Percentiles rank a stretch among this genome's conserved stretches.
These are phyloP conservation scores for Musa troglodytarum DNA, from an alignment of 176 grass and related monocot species.

Conservation along the genomic window DNA sequence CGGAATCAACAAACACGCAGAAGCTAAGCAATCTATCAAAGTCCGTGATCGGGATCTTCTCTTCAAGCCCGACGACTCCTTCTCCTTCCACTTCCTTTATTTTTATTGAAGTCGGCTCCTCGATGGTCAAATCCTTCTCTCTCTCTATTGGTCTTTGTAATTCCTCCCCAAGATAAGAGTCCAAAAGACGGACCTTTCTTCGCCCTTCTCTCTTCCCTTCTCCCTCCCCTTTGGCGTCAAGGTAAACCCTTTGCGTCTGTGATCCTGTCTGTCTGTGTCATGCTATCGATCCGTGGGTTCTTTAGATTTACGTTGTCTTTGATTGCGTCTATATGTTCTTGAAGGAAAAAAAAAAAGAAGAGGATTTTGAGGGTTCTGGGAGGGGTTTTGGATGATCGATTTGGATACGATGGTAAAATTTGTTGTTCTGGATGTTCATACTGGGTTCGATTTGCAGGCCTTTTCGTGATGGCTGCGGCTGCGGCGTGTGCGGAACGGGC, in stretches of 20 bases:
- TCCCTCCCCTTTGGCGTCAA: background rate
- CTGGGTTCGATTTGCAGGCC: background rate
- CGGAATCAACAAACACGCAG: no score
- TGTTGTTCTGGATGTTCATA: background rate
- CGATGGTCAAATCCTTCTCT: background rate
- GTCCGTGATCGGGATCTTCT: no score
- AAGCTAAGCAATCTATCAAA: no score
- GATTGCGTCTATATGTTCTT: no score
- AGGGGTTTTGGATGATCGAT: background rate
- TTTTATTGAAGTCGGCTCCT: background rate
- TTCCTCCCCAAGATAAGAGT: background rate
- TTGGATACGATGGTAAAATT: conserved; percentile 25
- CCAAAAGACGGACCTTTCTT: background rate
- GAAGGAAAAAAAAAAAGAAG: background rate
- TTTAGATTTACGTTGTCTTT: background rate
- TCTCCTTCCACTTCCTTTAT: background rate
- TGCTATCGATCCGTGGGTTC: no score
- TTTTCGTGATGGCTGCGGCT: conserved; percentile 25
- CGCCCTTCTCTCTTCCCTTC: background rate
- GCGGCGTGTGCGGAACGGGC: conserved; percentile 69
- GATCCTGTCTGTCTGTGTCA: background rate
- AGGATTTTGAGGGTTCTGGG: background rate
- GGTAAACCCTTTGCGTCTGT: background rate
- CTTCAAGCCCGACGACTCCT: background rate
- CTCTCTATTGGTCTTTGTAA: background rate